Evolutionary conservation across 768 basidiomycete species (phyloP), one percentile per base, ranked within the genome.

Genomic region (Amanita molliuscula): DNA sequence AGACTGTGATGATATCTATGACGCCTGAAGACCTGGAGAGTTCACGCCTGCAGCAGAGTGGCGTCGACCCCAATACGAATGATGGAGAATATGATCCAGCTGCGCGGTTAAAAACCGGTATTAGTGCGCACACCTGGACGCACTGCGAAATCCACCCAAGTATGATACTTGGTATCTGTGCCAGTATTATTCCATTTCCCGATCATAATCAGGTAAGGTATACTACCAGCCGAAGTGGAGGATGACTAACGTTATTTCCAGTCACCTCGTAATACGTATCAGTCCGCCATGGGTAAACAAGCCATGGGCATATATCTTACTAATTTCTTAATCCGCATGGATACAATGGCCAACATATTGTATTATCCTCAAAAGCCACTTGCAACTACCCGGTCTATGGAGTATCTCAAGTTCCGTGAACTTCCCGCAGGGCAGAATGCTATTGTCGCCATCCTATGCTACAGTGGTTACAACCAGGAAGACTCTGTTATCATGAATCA

Each of bases 401-500:
- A 98, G 67, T 98, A 97, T 60, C 79, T 99, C 53, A 92, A 93
- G 63, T 99, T 99, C 82, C 82, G 94, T 57, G 96, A 99, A 63
- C 79, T 99, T 23, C 95, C 95, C 47, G 95, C 95, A 15, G 95
- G 93, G n/a, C 95, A 98, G 68, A 99, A 99, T 61, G 95, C 95
- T 43, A 90, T 97, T 55, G 95, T 99, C 51, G 95, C 95, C 10
- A 98, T 99, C 60, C 73, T 98, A 49, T 97, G 94, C 62, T 99
- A 99, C 69, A 97, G 93, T 58, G 95, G 95, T 43, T 99, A 99
- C 70, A 99, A 99, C 65, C 96, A 99, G 69, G 96, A 98, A 79
- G 96, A 99, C 77, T 99, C 96, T 55, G 96, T 99, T 68, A 98
- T 99, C 70, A 97, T 99, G 95, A 98, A 98, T 65, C 96, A 99